These are phyloP conservation scores for Fusarium sp. DNA, from an alignment of 2,329 filamentous ascomycete species.

Conservation along the genomic window DNA sequence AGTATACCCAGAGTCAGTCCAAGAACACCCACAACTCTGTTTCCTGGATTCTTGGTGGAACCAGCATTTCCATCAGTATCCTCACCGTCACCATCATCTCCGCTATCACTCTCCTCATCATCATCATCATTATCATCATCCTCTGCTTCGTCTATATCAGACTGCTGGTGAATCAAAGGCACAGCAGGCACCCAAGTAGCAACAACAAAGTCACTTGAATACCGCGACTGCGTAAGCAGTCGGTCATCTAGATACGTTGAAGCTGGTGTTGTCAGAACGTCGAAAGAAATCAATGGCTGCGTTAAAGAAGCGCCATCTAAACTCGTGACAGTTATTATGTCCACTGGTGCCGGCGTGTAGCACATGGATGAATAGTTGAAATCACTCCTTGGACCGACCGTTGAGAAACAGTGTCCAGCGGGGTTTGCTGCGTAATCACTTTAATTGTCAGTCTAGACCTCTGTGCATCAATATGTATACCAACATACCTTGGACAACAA, in stretches of 20 bases:
- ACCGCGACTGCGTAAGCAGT: background rate
- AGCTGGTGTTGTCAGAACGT: background rate
- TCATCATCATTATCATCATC: background rate
- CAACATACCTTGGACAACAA: constrained; percentile 1
- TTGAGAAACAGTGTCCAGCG: background rate
- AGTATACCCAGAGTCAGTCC: background rate
- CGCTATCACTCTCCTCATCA: background rate
- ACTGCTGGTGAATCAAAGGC: background rate
- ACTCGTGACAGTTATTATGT: background rate
- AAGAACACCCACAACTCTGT: background rate
- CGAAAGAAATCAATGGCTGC: background rate
- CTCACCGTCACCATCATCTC: background rate
- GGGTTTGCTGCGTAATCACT: constrained; percentile 1
- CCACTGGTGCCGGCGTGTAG: background rate
- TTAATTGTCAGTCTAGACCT: background rate
- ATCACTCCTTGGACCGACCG: background rate
- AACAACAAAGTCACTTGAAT: background rate
- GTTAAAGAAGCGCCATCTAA: background rate
- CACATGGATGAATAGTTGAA: background rate
- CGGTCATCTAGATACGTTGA: background rate
- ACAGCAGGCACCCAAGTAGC: constrained; percentile 6
- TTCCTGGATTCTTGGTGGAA: background rate
- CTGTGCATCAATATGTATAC: rapidly evolving
- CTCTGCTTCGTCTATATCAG: background rate
- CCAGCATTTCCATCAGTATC: background rate